Evolutionary conservation across 208 protist genomes (phyloP).

Genomic region (Wallacemonas rigidus): DNA sequence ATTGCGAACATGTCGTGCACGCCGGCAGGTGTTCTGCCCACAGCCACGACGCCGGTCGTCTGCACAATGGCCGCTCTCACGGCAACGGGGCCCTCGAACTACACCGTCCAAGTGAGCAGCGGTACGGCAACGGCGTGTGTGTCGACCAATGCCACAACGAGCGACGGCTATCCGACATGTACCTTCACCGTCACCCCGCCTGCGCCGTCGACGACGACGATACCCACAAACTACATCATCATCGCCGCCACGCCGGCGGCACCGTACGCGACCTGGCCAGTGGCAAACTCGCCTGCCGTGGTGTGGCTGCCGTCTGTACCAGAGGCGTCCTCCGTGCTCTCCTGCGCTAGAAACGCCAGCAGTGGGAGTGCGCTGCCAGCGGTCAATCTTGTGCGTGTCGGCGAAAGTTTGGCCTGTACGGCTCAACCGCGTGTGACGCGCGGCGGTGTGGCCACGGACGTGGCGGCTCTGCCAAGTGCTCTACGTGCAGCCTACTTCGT

Average conservation of each 20-base stretch:
- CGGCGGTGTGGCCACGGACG: conserved; percentile 40
- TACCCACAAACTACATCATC: conserved; percentile 52
- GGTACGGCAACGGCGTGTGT: conserved; percentile 46
- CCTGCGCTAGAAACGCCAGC: conserved; percentile 30
- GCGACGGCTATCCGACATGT: conserved; percentile 44
- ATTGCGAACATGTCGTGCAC: conserved; percentile 53
- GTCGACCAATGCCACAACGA: conserved; percentile 25
- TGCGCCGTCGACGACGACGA: neutral
- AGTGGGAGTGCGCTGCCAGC: conserved; percentile 1
- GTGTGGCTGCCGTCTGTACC: conserved; percentile 64
- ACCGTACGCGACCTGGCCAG: conserved; percentile 54
- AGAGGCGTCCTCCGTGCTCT: conserved; percentile 34
- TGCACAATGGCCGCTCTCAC: conserved; percentile 50
- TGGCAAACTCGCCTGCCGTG: conserved; percentile 61
- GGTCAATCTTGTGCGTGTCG: conserved; percentile 48
- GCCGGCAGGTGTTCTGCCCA: conserved; percentile 50
- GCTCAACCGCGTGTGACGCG: conserved; percentile 58
- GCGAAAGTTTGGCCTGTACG: conserved; percentile 40
- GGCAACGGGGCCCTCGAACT: conserved; percentile 33
- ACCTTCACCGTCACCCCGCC: conserved; percentile 67
- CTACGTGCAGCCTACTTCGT: conserved; percentile 40
- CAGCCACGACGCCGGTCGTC: conserved; percentile 17
- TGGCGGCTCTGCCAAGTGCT: conserved; percentile 47
- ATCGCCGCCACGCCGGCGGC: conserved; percentile 38
- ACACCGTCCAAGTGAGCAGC: conserved; percentile 54